Base-by-base conservation (phyloP, 441 rosid genomes). In the Eugenia klotzschiana region DNA sequence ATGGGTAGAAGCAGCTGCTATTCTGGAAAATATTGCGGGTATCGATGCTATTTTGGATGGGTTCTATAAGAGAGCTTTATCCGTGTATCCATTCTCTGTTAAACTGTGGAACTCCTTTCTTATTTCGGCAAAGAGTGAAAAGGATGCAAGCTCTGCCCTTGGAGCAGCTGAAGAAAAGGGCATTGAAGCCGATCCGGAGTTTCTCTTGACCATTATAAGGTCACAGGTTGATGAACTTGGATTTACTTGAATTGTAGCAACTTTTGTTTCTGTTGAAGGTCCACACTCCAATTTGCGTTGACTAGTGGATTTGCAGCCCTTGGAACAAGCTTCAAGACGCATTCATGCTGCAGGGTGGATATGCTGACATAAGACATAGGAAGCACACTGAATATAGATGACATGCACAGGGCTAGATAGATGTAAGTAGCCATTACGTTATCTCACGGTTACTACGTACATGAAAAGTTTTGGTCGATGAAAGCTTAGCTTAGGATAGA, bases 1-100 rank as follows among this genome's bases (percentile, higher is more conserved):
- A 53, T 97, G 97, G 98, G 94, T 91, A 4, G 95, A 94, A 81
- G 93, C 98, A 86, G 96, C 95, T 4, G 87, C 80, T 16, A 83
- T 92, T 82, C 81, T 97, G 90, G 87, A 88, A 79, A 87, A 56
- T 43, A 84, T 89, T 64, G 80, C 83, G 0, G 92, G 90, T 72
- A 81, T 83, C 1, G 91, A 89, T n/a, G 41, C 86, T 9, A 89
- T 90, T 56, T 81, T 86, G 14, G 92, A 92, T 81, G 92, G 90
- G 43, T 97, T 94, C 87, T 89, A 90, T 87, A 84, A 81, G 88
- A 93, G 89, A 91, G 96, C 93, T 72, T 84, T 93, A 83, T 89
- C 91, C 0, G 92, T 86, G 23, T 88, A 96, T 91, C 98, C 99
- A 43, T 93, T 92, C 88, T 95, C 99, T 22, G 81, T 87, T 79